Evolutionary conservation across 2,329 filamentous ascomycete genomes (phyloP), one percentile per base, ranked within the genome.

Genomic region (Mycocentrospora acerina): DNA sequence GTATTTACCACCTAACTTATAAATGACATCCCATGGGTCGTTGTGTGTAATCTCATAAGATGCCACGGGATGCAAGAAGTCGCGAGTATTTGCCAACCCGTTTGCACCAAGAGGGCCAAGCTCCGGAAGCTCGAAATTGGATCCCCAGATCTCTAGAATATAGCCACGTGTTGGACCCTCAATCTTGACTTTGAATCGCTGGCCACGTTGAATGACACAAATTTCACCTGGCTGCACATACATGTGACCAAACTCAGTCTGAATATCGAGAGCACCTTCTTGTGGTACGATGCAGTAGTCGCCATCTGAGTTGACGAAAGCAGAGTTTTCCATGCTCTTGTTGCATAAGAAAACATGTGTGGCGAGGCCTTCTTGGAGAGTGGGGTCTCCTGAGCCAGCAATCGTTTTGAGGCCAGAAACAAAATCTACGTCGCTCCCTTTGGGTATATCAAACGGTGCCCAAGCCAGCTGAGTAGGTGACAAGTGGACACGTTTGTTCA

Each of bases 191-290:
- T 83, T 82, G 70, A 88, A 90, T 16, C 85, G 78, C 52, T 90
- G 74, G 18, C 86, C 86, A 27, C 87, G 76, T 2, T 86, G 86
- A 35, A 91, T 83, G 1, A 91, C 82, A 48, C 77, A 81, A 30
- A 91, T 88, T 66, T 91, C 87, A 64, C 85, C 84, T 2, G 86
- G 86, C 37, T 86, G 78, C n/a, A 90, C 81, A 29, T 88, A 77
- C 5, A 91, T 71, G 58, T 77, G 79, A 30, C 87, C 88, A 32
- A 90, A 73, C 66, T 91, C 87, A 1, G 87, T 91, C 55, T 83
- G 80, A 46, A 91, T 85, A 57, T 90, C 85, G 26, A 91, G 70
- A 11, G 77, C 75, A 2, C 87, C 87, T 47, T 86, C 79, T 61
- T 91, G 87, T 2, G 85, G 76, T 11, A 91, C 85, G 46, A 91